Evolutionary conservation across 345 rosid species (phyloP).

Genomic region (Euphorbia tirucalli): DNA sequence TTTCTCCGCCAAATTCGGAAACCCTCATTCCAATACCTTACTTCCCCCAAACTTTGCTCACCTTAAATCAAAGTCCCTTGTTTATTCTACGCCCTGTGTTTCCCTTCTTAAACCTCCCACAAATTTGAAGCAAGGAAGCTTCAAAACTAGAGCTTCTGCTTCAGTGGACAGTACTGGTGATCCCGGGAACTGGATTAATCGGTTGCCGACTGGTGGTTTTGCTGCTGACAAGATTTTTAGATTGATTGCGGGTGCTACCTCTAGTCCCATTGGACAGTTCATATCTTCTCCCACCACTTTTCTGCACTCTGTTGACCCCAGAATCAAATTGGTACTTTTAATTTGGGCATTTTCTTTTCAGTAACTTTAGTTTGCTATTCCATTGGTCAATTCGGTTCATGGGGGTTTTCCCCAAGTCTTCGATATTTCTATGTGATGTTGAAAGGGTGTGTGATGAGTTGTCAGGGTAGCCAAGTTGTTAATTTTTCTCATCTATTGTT

Average conservation of each 20-base stretch:
- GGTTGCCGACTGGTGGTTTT: constrained; percentile 54
- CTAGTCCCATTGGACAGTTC: too few species aligned
- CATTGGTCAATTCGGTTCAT: not conserved
- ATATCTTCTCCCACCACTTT: constrained; percentile 79
- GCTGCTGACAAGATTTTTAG: constrained; percentile 76
- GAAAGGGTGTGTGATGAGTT: too few species aligned
- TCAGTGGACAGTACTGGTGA: constrained; percentile 31
- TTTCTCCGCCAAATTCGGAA: constrained; percentile 4
- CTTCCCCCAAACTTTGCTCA: constrained; percentile 12
- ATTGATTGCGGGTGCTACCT: constrained; percentile 67
- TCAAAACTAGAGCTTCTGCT: constrained; percentile 45
- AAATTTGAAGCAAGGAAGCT: constrained; percentile 19
- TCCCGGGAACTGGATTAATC: constrained; percentile 48
- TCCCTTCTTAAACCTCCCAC: constrained; percentile 14
- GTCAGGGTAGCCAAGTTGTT: too few species aligned
- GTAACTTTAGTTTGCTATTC: not conserved
- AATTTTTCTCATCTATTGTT: too few species aligned
- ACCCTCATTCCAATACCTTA: constrained; percentile 28
- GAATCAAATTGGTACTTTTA: constrained; percentile 65
- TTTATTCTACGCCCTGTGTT: constrained; percentile 7
- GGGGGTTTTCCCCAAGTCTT: not conserved
- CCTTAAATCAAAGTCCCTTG: too few species aligned
- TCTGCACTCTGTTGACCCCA: constrained; percentile 80
- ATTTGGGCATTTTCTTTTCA: not conserved
- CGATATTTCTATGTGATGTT: not conserved